Evolutionary conservation across 805 yeast species (phyloP).

Genomic region (Pichia gijzeniarum): DNA sequence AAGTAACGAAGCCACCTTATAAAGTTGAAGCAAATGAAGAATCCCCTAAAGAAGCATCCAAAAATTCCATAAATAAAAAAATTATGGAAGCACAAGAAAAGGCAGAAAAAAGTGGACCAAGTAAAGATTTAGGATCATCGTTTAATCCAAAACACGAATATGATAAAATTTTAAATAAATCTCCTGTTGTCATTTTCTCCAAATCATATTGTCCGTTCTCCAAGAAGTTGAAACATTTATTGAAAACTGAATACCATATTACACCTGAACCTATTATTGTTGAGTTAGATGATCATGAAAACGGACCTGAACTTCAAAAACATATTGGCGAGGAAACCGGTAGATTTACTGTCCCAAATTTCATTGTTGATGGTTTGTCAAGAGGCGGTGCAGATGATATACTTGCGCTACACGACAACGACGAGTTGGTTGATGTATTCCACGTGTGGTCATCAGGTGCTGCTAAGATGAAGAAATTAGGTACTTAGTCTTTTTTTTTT

Average conservation of each 20-base stretch:
- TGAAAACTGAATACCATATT: constrained; percentile 57
- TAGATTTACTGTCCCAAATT: constrained; percentile 85
- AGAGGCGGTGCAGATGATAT: constrained; percentile 91
- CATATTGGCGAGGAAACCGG: constrained; percentile 66
- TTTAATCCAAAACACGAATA: constrained; percentile 52
- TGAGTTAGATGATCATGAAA: constrained; percentile 74
- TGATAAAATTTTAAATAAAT: constrained; percentile 45
- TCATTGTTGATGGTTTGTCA: constrained; percentile 65
- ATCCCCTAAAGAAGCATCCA: neutral
- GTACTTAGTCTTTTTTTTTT: neutral
- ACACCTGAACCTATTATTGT: constrained; percentile 68
- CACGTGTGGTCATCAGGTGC: constrained; percentile 57
- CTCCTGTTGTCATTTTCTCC: constrained; percentile 64
- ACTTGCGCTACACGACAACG: constrained; percentile 49
- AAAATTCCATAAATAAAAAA: constrained; percentile 1
- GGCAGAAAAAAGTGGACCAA: constrained; percentile 4
- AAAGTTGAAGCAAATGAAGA: neutral
- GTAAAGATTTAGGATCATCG: constrained; percentile 8
- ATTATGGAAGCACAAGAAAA: constrained; percentile 10
- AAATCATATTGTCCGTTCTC: constrained; percentile 73
- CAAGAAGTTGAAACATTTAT: constrained; percentile 57
- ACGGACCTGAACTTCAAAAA: constrained; percentile 71
- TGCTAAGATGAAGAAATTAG: constrained; percentile 38
- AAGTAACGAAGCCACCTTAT: neutral
- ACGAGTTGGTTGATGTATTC: constrained; percentile 45